These are phyloP conservation scores for Chernovozyma aurita DNA, from an alignment of 1,139 yeast species.

Conservation along the genomic window DNA sequence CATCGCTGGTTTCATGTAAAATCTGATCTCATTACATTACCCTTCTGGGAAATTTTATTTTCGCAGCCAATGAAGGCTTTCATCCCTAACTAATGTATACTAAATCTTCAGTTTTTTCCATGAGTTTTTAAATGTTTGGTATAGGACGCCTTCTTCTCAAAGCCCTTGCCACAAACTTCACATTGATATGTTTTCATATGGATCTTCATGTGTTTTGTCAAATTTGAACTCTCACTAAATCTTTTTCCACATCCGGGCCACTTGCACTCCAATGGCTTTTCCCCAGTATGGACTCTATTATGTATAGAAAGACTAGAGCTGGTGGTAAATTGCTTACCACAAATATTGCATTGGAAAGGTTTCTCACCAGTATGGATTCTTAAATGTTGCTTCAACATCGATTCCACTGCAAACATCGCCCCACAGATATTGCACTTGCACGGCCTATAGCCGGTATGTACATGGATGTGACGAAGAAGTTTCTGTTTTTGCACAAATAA, in stretches of 20 bases:
- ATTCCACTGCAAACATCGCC: conserved; percentile 63
- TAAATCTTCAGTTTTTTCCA: too few relatives aligned
- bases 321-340: conserved; percentile 52
- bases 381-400: conserved; percentile 67
- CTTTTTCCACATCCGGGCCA: conserved; percentile 78
- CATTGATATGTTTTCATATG: conserved; percentile 54
- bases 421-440: conserved; percentile 66
- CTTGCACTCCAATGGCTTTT: conserved; percentile 78
- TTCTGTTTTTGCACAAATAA: conserved; percentile 82
- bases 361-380: conserved; percentile 86
- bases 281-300: conserved; percentile 48
- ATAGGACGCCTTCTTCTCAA: conserved; percentile 39
- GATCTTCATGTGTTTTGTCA: conserved; percentile 80
- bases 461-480: conserved; percentile 76
- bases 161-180: conserved; percentile 46
- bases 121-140: conserved; percentile 32
- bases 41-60: too few relatives aligned
- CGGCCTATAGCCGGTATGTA: conserved; percentile 83
- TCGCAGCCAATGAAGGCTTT: too few relatives aligned
- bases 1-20: too few relatives aligned
- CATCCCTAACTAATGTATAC: too few relatives aligned
- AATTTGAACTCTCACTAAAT: conserved; percentile 84
- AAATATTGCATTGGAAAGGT: conserved; percentile 45
- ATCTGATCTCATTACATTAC: too few relatives aligned
- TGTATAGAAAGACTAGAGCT: conserved; percentile 53